phyloP scores from a whole-genome alignment of 2,329 filamentous ascomycete genomes.

The Corynespora cassiicola region DNA sequence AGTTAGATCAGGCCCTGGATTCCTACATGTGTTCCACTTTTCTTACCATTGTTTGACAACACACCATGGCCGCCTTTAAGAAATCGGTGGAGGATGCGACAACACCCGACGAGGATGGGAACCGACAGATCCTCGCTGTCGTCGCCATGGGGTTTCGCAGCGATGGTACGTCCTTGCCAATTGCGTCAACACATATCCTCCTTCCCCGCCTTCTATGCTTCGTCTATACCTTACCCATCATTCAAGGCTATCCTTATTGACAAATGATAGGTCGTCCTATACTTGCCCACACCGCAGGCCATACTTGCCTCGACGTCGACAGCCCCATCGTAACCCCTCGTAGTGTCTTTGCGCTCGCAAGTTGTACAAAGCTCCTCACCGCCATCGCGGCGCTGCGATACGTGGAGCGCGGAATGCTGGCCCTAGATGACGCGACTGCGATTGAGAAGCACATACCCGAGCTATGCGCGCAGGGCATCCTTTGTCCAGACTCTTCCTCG shows the following conservation, averaged over 20 bases:
- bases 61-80: no score
- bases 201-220: no score
- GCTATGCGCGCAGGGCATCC: slow-evolving; percentile 21
- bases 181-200: no score
- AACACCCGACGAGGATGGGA: no score
- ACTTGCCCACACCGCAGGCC: slow-evolving; percentile 8
- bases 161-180: no score
- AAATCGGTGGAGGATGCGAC: no score
- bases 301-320: slow-evolving; percentile 4
- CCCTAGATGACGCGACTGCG: slow-evolving; percentile 23
- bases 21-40: no score
- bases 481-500: slow-evolving; percentile 16
- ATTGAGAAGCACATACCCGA: slow-evolving; percentile 27
- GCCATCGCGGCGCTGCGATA: slow-evolving; percentile 25
- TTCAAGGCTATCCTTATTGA: background rate
- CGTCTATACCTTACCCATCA: no score
- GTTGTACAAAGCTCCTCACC: slow-evolving; percentile 47
- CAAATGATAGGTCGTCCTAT: slow-evolving; percentile 8
- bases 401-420: slow-evolving; percentile 22
- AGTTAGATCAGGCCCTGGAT: no score
- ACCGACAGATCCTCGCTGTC: no score
- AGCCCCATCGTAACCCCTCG: slow-evolving; percentile 40
- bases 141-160: no score
- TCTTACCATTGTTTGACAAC: no score
- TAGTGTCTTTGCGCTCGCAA: slow-evolving; percentile 62